Conservation (phyloP, 2,329 filamentous ascomycete genomes). For the Fusarium newnesense region DNA sequence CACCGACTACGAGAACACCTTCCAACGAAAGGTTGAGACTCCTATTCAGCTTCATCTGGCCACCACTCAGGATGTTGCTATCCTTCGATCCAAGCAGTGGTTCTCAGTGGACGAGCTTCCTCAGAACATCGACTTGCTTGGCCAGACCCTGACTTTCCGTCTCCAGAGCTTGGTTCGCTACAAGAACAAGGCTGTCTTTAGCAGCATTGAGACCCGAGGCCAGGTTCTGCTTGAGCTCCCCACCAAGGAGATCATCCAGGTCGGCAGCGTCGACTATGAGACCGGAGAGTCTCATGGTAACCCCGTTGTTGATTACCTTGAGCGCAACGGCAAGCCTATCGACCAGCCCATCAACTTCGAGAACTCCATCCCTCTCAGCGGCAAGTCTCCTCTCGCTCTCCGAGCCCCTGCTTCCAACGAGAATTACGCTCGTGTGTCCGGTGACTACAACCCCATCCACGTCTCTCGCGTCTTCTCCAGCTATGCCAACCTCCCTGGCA, state of each 20-base stretch:
- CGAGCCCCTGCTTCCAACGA: slow-evolving; percentile 96
- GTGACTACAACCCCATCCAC: slow-evolving; percentile 99
- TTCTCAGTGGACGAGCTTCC: slow-evolving; percentile 80
- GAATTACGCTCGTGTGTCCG: slow-evolving; percentile 96
- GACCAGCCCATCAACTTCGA: slow-evolving; percentile 98
- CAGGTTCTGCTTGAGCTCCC: slow-evolving; percentile 94
- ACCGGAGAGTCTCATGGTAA: slow-evolving; percentile 93
- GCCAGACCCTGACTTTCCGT: slow-evolving; percentile 95
- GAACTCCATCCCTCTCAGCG: slow-evolving; percentile 94
- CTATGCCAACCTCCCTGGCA: slow-evolving; percentile 95
- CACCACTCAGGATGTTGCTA: slow-evolving; percentile 90
- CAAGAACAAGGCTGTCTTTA: slow-evolving; percentile 95
- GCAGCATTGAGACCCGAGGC: slow-evolving; percentile 89
- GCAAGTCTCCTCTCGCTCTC: slow-evolving; percentile 87
- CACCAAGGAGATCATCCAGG: slow-evolving; percentile 96
- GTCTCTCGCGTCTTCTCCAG: slow-evolving; percentile 96
- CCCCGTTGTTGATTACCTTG: slow-evolving; percentile 94
- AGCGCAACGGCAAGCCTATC: slow-evolving; percentile 89
- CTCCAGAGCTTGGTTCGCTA: slow-evolving; percentile 90
- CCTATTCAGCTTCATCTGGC: slow-evolving; percentile 92
- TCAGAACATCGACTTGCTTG: slow-evolving; percentile 84
- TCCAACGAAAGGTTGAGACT: slow-evolving; percentile 96
- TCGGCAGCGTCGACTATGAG: slow-evolving; percentile 96
- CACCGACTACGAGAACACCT: slow-evolving; percentile 96
- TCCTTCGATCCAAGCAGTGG: slow-evolving; percentile 97